Percentiles rank a stretch among this genome's conserved stretches.
Evolutionary conservation across 1,284 basidiomycete genomes (phyloP).

Genomic region (Pseudozyma sp.): DNA sequence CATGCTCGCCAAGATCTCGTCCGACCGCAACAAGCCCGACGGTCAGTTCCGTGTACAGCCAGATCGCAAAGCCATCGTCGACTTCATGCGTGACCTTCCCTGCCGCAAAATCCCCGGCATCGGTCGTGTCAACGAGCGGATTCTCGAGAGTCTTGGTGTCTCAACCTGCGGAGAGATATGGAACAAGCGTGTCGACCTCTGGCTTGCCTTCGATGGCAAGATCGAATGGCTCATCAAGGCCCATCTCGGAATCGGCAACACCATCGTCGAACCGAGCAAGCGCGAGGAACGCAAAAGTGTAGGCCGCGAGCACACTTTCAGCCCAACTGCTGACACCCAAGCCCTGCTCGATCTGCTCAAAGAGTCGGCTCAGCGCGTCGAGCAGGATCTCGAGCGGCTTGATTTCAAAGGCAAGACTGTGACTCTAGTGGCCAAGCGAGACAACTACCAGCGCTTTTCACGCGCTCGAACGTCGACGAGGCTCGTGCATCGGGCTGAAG

Average conservation of each 20-base stretch:
- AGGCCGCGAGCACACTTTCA: conserved; percentile 66
- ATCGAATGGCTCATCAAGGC: conserved; percentile 61
- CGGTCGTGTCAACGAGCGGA: conserved; percentile 64
- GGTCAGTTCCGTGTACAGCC: conserved; percentile 59
- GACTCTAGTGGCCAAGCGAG: conserved; percentile 61
- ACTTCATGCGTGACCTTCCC: conserved; percentile 60
- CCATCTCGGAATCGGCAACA: conserved; percentile 60
- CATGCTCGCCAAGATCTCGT: conserved; percentile 86
- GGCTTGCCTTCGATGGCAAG: conserved; percentile 54
- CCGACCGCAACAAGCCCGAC: conserved; percentile 75
- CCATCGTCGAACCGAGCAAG: conserved; percentile 57
- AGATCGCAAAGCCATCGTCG: conserved; percentile 51
- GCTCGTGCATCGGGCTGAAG: conserved; percentile 47
- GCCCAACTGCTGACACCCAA: conserved; percentile 50
- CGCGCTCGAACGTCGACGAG: conserved; percentile 43
- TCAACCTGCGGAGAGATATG: conserved; percentile 65
- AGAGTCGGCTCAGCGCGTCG: conserved; percentile 54
- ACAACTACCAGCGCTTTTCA: conserved; percentile 63
- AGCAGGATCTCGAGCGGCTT: conserved; percentile 55
- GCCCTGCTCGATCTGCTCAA: conserved; percentile 50
- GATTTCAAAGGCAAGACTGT: conserved; percentile 61
- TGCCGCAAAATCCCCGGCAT: conserved; percentile 66
- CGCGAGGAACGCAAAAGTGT: conserved; percentile 62
- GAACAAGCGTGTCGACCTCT: conserved; percentile 58
- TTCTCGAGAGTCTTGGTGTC: conserved; percentile 59